Base-by-base conservation (phyloP, 495 filamentous ascomycete species). In the Trichoderma parareesei region DNA sequence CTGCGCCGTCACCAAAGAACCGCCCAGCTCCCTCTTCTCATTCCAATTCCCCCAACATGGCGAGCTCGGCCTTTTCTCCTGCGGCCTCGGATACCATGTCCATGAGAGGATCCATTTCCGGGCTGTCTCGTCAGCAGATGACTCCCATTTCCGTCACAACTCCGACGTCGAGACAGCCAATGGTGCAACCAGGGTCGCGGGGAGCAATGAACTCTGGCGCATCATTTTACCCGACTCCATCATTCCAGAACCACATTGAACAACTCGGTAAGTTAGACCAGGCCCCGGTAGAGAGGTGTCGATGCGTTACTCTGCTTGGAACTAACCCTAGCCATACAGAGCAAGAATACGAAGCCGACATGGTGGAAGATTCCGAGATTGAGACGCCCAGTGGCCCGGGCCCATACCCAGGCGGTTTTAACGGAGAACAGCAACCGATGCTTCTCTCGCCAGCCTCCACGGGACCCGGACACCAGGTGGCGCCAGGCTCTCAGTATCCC, bases 311-410 rank as follows among this genome's bases (percentile, higher is more conserved):
- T 49, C 0, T 18, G n/a, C 6, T 4, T 1, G 43, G 0, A 33
- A 27, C 48, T 55, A 55, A 55, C 10, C 10, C 1, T 18, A n/a
- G 90, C 78, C 82, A 76, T 87, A 83, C 84, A 98, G 94, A 98
- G 82, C 93, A 96, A 84, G 94, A 98, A 82, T 98, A 98, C 81
- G 94, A 98, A 77, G 92, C 94, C 71, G 92, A 97, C 68, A 90
- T 96, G 84, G 86, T 94, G 73, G 93, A 98, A 73, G 93, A 97
- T 41, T 72, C 84, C 68, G 86, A 88, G 41, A 80, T 85, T 66
- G 85, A 89, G 65, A 84, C 86, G n/a, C 83, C 87, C 37, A 81
- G 81, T 40, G 87, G 86, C 27, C 82, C 88, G 37, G 86, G 86
- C 27, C 84, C 89, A 3, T 92, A 88, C 69, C 77, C 75, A 14